These are phyloP conservation scores for Ramaria rubella DNA, from an alignment of 768 basidiomycete species.

Conservation along the genomic window DNA sequence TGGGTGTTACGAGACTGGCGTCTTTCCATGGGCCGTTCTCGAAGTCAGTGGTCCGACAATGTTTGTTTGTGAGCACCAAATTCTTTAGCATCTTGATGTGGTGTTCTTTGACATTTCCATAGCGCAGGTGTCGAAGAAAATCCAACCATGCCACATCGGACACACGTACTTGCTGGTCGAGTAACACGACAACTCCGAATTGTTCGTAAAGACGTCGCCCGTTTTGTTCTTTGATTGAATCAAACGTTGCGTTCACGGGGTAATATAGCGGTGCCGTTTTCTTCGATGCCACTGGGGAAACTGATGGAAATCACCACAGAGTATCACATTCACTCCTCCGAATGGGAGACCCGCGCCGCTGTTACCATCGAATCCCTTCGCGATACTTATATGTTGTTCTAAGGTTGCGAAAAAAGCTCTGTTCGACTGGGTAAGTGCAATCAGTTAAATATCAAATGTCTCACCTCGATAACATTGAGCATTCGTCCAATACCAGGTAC, in stretches of 20 bases:
- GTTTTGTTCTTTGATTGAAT: slow-evolving; percentile 1
- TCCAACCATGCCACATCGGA: slow-evolving; percentile 26
- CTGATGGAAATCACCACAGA: slow-evolving; percentile 40
- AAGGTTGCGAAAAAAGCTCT: not conserved
- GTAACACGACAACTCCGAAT: slow-evolving; percentile 29
- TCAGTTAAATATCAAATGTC: not conserved
- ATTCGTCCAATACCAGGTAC: slow-evolving; percentile 36
- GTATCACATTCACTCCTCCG: slow-evolving; percentile 31
- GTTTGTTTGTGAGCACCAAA: slow-evolving; percentile 17
- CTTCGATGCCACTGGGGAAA: slow-evolving; percentile 32
- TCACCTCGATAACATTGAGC: slow-evolving; percentile 32
- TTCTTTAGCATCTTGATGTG: slow-evolving; percentile 25
- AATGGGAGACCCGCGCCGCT: not conserved
- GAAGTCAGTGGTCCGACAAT: slow-evolving; percentile 18
- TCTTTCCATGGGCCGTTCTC: slow-evolving; percentile 25
- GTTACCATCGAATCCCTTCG: not conserved
- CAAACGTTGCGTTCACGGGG: not conserved
- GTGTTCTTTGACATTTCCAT: slow-evolving; percentile 20
- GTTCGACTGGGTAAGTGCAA: not conserved
- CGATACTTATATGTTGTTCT: not conserved
- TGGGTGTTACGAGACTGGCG: slow-evolving; percentile 30
- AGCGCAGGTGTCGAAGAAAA: slow-evolving; percentile 24
- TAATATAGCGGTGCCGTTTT: slow-evolving; percentile 21
- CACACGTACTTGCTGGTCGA: slow-evolving; percentile 32
- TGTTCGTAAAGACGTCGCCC: slow-evolving; percentile 23